Evolutionary conservation across 1,284 basidiomycete species (phyloP), one percentile per base, ranked within the genome.

Genomic region (Apiotrichum laibachii): DNA sequence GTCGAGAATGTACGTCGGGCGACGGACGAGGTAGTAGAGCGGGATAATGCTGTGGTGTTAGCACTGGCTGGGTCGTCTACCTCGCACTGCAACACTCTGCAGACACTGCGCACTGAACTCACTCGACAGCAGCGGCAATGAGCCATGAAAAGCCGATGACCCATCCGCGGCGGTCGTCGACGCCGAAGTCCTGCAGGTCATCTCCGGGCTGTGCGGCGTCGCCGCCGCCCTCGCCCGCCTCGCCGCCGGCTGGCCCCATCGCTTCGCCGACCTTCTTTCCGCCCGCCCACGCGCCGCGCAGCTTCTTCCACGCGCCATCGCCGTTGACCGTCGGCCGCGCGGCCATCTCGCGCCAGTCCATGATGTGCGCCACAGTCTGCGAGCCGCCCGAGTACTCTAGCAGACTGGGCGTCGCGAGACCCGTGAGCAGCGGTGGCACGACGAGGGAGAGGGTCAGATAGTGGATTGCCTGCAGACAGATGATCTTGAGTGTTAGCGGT

Each of bases 301-400:
- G 55, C 45, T 69, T 69, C 51, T 78, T 80, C 85, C 86, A 89
- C 40, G 73, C 76, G 35, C 83, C 76, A 19, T 84, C 85, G 49
- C 44, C 50, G 56, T 62, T 59, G 1, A 88, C 84, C 0, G 90
- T 92, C 3, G 88, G 85, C 57, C 84, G 80, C 10, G 90, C 89
- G 1, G 90, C 89, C 83, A 99, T 87, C 76, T 97, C 90, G 50
- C 92, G 84, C 95, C 95, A 99, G 79, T 99, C 94, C 85, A 99
- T 90, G 34, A 98, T 81, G 57, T 75, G 76, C 5, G 67, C 67
- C 5, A 78, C 72, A 0, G 76, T 76, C 16, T 68, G 62, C 26
- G 77, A 61, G 3, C 79, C 78, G 21, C 78, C 94, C 73, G 92
- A 90, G 73, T 93, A 92, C 21, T 82, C 80, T 15, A 98, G 82